A percentile compares a stretch with the other conserved stretches of the same genome.
Conservation (phyloP, 306 rosid genomes). For the Pachyrhizus erosus region DNA sequence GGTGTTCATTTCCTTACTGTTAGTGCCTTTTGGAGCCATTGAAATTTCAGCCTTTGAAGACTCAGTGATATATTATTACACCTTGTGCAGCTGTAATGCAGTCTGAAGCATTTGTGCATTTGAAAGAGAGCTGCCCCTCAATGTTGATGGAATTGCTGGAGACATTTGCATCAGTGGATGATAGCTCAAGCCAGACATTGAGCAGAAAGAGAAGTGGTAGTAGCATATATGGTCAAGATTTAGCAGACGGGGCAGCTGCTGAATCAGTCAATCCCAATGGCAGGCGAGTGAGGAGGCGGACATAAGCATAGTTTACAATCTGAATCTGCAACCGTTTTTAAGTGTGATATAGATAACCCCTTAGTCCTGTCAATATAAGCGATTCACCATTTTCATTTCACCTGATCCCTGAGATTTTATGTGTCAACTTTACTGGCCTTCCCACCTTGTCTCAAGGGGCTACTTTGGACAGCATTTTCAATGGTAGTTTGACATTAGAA, state of each 20-base stretch:
- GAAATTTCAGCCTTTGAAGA: not conserved
- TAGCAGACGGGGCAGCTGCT: conserved; percentile 66
- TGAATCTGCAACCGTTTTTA: conserved; percentile 29
- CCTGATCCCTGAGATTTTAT: conserved; percentile 19
- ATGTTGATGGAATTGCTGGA: conserved; percentile 80
- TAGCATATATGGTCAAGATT: conserved; percentile 66
- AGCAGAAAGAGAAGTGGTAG: conserved; percentile 74
- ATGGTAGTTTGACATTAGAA: conserved; percentile 44
- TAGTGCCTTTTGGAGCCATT: conserved; percentile 13
- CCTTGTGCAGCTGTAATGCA: conserved; percentile 84
- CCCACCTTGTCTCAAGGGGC: conserved; percentile 35
- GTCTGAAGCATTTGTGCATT: conserved; percentile 78
- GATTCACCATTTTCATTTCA: conserved; percentile 26
- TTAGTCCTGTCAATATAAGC: conserved; percentile 44
- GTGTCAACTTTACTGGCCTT: conserved; percentile 42
- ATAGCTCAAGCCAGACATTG: conserved; percentile 51
- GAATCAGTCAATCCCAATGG: conserved; percentile 70
- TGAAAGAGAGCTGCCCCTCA: conserved; percentile 84
- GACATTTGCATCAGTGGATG: conserved; percentile 79
- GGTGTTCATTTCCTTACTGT: not conserved
- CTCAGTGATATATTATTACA: conserved; percentile 26
- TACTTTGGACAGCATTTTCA: conserved; percentile 43
- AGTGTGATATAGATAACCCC: conserved; percentile 45
- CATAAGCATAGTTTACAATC: conserved; percentile 41
- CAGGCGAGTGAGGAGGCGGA: conserved; percentile 75